phyloP scores from a whole-genome alignment of 352 stramenopile genomes.

The Phytophthora chlamydospora region DNA sequence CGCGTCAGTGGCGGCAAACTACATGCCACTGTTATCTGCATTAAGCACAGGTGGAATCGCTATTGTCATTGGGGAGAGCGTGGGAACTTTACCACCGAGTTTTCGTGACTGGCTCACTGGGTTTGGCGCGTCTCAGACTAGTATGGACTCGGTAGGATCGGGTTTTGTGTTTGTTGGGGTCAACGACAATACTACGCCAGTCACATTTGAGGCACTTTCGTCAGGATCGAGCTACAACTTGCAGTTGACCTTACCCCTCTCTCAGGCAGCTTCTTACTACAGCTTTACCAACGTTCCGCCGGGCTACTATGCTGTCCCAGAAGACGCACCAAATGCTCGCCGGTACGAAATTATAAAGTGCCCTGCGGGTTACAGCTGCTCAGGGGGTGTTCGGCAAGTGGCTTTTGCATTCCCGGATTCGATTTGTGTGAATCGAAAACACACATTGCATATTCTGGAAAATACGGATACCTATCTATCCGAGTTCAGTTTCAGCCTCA shows the following conservation, averaged over 20 bases:
- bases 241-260: slow-evolving; percentile 34
- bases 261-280: slow-evolving; percentile 38
- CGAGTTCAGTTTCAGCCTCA: slow-evolving; percentile 40
- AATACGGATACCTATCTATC: slow-evolving; percentile 40
- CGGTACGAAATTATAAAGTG: slow-evolving; percentile 46
- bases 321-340: slow-evolving; percentile 33
- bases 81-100: slow-evolving; percentile 4
- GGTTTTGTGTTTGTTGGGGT: slow-evolving; percentile 40
- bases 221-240: slow-evolving; percentile 17
- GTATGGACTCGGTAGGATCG: slow-evolving; percentile 16
- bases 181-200: slow-evolving; percentile 25
- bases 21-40: slow-evolving; percentile 21
- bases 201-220: slow-evolving; percentile 22
- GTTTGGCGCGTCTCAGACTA: slow-evolving; percentile 20
- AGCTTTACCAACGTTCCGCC: slow-evolving; percentile 34
- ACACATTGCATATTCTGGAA: slow-evolving; percentile 44
- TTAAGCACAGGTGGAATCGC: slow-evolving; percentile 12
- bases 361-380: slow-evolving; percentile 48
- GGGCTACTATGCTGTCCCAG: slow-evolving; percentile 59
- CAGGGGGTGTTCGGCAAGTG: slow-evolving; percentile 35
- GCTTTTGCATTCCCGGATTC: slow-evolving; percentile 36
- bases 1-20: slow-evolving; percentile 6
- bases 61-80: slow-evolving; percentile 24
- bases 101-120: slow-evolving; percentile 22
- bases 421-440: slow-evolving; percentile 47